phyloP scores from a whole-genome alignment of 2,329 filamentous ascomycete species.

The Graphiopsis chlorocephala region DNA sequence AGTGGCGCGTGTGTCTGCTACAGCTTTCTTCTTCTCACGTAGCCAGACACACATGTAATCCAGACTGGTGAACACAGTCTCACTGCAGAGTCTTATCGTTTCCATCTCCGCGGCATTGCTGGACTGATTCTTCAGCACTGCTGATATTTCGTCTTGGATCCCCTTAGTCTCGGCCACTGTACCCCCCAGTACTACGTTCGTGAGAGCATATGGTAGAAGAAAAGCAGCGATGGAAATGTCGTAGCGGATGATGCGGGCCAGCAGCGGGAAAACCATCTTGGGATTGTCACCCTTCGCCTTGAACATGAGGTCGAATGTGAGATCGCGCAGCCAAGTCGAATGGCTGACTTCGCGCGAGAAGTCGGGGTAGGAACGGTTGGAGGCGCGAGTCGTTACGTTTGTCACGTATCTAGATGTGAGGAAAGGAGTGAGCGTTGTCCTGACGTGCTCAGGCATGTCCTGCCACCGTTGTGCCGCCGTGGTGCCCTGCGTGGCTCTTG shows the following conservation, averaged over 20 bases:
- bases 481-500: constrained; percentile 55
- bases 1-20: constrained; percentile 40
- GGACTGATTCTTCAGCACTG: constrained; percentile 66
- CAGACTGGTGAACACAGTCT: constrained; percentile 86
- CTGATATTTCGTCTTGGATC: constrained; percentile 70
- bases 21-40: constrained; percentile 66
- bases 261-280: constrained; percentile 72
- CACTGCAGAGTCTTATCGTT: constrained; percentile 78
- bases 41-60: constrained; percentile 92
- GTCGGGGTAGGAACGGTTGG: constrained; percentile 64
- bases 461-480: constrained; percentile 72
- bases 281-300: constrained; percentile 73
- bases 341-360: constrained; percentile 69
- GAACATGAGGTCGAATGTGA: constrained; percentile 79
- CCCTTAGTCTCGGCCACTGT: constrained; percentile 61
- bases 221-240: constrained; percentile 85
- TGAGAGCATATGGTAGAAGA: constrained; percentile 78
- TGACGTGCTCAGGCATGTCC: constrained; percentile 70
- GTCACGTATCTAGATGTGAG: constrained; percentile 77
- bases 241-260: constrained; percentile 77
- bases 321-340: constrained; percentile 73
- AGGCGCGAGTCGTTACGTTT: constrained; percentile 26
- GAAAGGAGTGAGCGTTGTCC: constrained; percentile 84
- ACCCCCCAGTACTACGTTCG: constrained; percentile 79
- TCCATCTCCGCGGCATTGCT: constrained; percentile 61